Percentiles rank a stretch among this genome's conserved stretches.
These are phyloP conservation scores for Heterobasidion occidentale DNA, from an alignment of 1,284 basidiomycete species.

Conservation along the genomic window DNA sequence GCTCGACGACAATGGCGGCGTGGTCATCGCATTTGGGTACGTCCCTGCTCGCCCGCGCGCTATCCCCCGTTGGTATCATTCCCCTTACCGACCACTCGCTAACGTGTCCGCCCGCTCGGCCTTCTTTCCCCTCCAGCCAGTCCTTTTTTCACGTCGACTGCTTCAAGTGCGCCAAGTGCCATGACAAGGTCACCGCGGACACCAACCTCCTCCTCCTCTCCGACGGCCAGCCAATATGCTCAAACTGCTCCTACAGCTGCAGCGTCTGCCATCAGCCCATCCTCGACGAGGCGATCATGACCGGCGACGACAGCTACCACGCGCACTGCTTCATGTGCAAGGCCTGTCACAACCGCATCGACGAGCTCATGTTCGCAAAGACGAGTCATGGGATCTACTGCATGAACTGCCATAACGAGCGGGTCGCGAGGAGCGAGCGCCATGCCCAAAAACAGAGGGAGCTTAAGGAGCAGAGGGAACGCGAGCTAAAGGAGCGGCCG, in stretches of 20 bases:
- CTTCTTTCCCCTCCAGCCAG: constrained; percentile 38
- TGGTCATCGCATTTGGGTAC: constrained; percentile 89
- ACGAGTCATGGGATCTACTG: constrained; percentile 98
- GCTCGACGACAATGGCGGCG: constrained; percentile 77
- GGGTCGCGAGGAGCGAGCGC: constrained; percentile 85
- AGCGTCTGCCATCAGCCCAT: constrained; percentile 89
- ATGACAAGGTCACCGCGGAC: constrained; percentile 79
- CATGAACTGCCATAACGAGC: constrained; percentile 96
- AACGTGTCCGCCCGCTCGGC: background rate
- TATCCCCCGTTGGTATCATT: constrained; percentile 16
- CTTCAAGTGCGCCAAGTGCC: constrained; percentile 81
- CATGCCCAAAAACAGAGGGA: constrained; percentile 73
- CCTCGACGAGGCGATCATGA: constrained; percentile 97
- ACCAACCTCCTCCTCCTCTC: constrained; percentile 94
- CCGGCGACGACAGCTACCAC: constrained; percentile 97
- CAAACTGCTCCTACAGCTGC: constrained; percentile 95
- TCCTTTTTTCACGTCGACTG: constrained; percentile 80
- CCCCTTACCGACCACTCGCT: constrained; percentile 12
- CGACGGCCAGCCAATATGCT: constrained; percentile 95
- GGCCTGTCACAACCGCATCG: constrained; percentile 89
- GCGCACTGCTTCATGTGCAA: constrained; percentile 98
- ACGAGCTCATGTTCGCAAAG: constrained; percentile 98
- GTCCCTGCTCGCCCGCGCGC: constrained; percentile 13
- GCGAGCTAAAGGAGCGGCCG: too few species aligned
- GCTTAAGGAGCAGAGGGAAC: constrained; percentile 22